Conservation (phyloP, 148 eudicot genomes). For the Polygonum maritimum region DNA sequence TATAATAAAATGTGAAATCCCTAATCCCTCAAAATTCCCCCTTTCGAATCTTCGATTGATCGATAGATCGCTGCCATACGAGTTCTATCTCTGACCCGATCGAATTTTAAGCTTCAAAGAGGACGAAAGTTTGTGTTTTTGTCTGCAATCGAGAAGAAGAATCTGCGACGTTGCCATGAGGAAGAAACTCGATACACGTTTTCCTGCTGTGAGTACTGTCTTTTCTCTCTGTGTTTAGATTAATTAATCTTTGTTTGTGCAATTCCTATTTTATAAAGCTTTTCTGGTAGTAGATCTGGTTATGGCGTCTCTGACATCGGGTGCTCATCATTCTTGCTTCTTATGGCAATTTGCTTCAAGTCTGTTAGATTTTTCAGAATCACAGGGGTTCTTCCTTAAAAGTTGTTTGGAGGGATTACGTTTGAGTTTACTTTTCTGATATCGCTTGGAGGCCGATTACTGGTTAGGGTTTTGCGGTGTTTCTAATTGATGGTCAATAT, state of each 20-base stretch:
- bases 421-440: background rate
- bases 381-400: background rate
- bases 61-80: background rate
- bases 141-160: background rate
- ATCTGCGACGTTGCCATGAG: conserved; percentile 19
- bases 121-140: background rate
- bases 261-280: background rate
- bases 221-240: background rate
- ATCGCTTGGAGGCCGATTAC: background rate
- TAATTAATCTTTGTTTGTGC: background rate
- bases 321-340: background rate
- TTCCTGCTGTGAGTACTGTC: conserved; percentile 31
- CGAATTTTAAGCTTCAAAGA: background rate
- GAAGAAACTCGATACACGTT: conserved; percentile 40
- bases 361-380: background rate
- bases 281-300: conserved; percentile 5
- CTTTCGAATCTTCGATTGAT: background rate
- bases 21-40: background rate
- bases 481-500: background rate
- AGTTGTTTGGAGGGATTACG: background rate
- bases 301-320: conserved; percentile 5
- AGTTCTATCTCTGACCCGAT: background rate
- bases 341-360: background rate
- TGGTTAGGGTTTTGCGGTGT: conserved; percentile 4
- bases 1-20: background rate